These are phyloP conservation scores for Bjerkandera adusta DNA, from an alignment of 1,284 basidiomycete species.

Conservation along the genomic window DNA sequence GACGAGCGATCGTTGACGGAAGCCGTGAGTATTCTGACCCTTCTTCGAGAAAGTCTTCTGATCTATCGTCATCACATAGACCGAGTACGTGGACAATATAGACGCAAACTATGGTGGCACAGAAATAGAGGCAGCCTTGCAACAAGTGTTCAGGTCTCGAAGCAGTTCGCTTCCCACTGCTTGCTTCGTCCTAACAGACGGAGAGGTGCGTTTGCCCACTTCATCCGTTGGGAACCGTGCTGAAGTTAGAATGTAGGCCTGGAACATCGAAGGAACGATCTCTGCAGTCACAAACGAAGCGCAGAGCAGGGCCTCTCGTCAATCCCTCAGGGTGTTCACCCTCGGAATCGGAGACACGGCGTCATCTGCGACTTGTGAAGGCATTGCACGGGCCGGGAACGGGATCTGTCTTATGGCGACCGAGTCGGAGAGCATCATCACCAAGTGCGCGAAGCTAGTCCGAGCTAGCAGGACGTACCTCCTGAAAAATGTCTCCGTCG, in stretches of 20 bases:
- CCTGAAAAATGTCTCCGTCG: slow-evolving; percentile 42
- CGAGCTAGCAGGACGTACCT: slow-evolving; percentile 45
- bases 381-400: slow-evolving; percentile 47
- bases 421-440: slow-evolving; percentile 41
- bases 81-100: slow-evolving; percentile 38
- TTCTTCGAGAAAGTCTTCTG: not conserved
- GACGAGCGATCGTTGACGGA: slow-evolving; percentile 29
- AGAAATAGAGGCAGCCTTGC: slow-evolving; percentile 40
- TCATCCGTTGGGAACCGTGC: not conserved
- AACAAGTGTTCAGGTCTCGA: slow-evolving; percentile 32
- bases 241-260: slow-evolving; percentile 3
- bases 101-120: slow-evolving; percentile 45
- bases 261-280: slow-evolving; percentile 4
- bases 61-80: slow-evolving; percentile 1
- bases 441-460: slow-evolving; percentile 47
- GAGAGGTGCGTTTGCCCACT: slow-evolving; percentile 32
- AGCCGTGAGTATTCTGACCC: slow-evolving; percentile 38
- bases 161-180: slow-evolving; percentile 35
- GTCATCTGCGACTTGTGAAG: slow-evolving; percentile 47
- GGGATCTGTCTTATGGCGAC: slow-evolving; percentile 48
- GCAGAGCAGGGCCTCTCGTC: not conserved
- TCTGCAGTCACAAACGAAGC: not conserved
- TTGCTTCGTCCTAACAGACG: slow-evolving; percentile 56
- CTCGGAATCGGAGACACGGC: slow-evolving; percentile 51
- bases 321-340: slow-evolving; percentile 47